These are phyloP conservation scores for Suillus ampliporus DNA, from an alignment of 768 basidiomycete species.

Conservation along the genomic window DNA sequence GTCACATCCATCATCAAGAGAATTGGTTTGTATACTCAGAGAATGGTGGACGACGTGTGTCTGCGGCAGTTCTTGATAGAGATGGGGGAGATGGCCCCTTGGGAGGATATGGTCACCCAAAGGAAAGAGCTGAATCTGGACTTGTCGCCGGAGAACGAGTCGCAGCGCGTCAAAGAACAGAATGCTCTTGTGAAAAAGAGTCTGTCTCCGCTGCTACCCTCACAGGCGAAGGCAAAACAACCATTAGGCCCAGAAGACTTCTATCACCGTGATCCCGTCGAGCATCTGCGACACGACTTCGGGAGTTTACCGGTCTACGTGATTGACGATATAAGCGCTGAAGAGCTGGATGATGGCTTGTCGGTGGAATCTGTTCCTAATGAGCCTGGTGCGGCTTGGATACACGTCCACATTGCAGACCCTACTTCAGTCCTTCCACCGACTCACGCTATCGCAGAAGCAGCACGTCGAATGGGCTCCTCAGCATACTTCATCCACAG, in stretches of 20 bases:
- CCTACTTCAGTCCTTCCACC: constrained; percentile 83
- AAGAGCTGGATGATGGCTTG: constrained; percentile 94
- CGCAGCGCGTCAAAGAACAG: constrained; percentile 41
- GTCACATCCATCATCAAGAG: constrained; percentile 63
- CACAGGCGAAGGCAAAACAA: constrained; percentile 21
- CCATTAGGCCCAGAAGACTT: constrained; percentile 69
- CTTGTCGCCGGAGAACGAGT: constrained; percentile 27
- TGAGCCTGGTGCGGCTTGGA: constrained; percentile 70
- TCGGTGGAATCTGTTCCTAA: constrained; percentile 74
- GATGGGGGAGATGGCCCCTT: constrained; percentile 77
- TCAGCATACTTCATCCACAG: constrained; percentile 71
- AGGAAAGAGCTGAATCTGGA: constrained; percentile 41
- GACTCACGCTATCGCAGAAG: constrained; percentile 60
- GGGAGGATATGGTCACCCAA: constrained; percentile 70
- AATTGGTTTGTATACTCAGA: constrained; percentile 45
- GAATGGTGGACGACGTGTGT: constrained; percentile 32
- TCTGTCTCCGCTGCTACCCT: constrained; percentile 17
- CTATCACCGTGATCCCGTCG: constrained; percentile 65
- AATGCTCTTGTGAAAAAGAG: constrained; percentile 28
- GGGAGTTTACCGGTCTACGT: constrained; percentile 82
- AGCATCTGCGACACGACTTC: constrained; percentile 84
- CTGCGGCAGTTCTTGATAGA: constrained; percentile 62
- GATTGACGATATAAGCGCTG: constrained; percentile 78
- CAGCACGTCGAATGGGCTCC: constrained; percentile 56
- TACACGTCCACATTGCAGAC: constrained; percentile 94